These are phyloP conservation scores for Cordyceps cicadae DNA, from an alignment of 2,329 filamentous ascomycete genomes.

Conservation along the genomic window DNA sequence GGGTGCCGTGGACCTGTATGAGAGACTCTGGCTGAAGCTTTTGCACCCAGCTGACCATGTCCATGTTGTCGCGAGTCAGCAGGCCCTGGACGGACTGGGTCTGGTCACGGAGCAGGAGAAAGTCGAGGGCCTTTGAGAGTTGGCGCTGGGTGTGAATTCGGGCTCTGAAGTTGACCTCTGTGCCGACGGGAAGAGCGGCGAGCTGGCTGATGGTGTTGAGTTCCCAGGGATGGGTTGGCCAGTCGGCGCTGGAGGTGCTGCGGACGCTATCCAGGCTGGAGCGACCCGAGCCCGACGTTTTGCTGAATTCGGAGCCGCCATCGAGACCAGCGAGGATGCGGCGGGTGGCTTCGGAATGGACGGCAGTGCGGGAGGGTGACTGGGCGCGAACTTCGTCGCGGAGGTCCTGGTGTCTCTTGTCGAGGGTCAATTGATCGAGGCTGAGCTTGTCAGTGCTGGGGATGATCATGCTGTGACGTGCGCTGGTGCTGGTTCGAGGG, in stretches of 20 bases:
- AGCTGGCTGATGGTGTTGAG: conserved; percentile 31
- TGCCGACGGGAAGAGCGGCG: conserved; percentile 28
- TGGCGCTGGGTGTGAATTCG: conserved; percentile 58
- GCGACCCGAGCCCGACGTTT: conserved; percentile 7
- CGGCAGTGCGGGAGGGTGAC: background rate
- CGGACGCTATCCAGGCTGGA: conserved; percentile 25
- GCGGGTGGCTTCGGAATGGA: conserved; percentile 12
- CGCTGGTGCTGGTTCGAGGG: background rate
- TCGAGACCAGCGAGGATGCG: conserved; percentile 11
- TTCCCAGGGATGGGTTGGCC: conserved; percentile 31
- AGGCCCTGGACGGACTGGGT: conserved; percentile 73
- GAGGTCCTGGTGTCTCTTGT: conserved; percentile 6
- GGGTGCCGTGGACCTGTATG: conserved; percentile 63
- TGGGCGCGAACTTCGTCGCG: conserved; percentile 6
- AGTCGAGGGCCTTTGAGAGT: conserved; percentile 74
- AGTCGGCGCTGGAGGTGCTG: conserved; percentile 29
- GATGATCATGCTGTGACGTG: conserved; percentile 4
- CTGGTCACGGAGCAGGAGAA: conserved; percentile 79
- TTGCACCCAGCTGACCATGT: conserved; percentile 83
- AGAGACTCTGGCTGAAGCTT: conserved; percentile 72
- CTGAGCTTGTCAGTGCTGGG: conserved; percentile 1
- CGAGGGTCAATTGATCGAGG: conserved; percentile 11
- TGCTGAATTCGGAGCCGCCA: conserved; percentile 7
- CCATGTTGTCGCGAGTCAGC: conserved; percentile 45
- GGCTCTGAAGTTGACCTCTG: conserved; percentile 34